Evolutionary conservation across 1,284 basidiomycete genomes (phyloP).

Genomic region (Phlebopus sp.): DNA sequence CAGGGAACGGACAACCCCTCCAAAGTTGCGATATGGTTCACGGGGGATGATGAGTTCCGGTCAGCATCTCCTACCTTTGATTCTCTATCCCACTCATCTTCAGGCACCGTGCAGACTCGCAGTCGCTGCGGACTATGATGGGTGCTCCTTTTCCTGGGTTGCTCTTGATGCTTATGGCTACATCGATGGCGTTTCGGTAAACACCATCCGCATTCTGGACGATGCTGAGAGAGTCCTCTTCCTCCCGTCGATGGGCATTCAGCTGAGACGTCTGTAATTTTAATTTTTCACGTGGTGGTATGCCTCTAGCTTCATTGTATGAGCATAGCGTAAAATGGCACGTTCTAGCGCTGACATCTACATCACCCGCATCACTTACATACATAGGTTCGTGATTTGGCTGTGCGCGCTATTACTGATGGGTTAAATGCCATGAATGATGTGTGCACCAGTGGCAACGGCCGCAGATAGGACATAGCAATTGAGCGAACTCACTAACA

Average conservation of each 20-base stretch:
- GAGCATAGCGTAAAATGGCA: too few species aligned
- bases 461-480: too few species aligned
- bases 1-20: constrained; percentile 4
- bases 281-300: too few species aligned
- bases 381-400: too few species aligned
- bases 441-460: too few species aligned
- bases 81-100: not conserved
- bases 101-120: not conserved
- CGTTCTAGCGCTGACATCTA: too few species aligned
- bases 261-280: not conserved
- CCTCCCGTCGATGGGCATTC: constrained; percentile 15
- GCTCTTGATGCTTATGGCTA: constrained; percentile 24
- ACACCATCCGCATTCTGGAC: constrained; percentile 13
- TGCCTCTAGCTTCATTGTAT: too few species aligned
- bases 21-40: not conserved
- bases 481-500: too few species aligned
- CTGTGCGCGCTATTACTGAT: too few species aligned
- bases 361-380: too few species aligned
- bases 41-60: not conserved
- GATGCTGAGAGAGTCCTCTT: constrained; percentile 4
- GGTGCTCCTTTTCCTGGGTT: constrained; percentile 21
- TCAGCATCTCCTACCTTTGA: not conserved
- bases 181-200: constrained; percentile 23
- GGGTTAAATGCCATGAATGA: too few species aligned
- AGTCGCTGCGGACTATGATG: constrained; percentile 5